Evolutionary conservation across 306 rosid species (phyloP), one percentile per base, ranked within the genome.

Genomic region (Castanopsis chinensis): DNA sequence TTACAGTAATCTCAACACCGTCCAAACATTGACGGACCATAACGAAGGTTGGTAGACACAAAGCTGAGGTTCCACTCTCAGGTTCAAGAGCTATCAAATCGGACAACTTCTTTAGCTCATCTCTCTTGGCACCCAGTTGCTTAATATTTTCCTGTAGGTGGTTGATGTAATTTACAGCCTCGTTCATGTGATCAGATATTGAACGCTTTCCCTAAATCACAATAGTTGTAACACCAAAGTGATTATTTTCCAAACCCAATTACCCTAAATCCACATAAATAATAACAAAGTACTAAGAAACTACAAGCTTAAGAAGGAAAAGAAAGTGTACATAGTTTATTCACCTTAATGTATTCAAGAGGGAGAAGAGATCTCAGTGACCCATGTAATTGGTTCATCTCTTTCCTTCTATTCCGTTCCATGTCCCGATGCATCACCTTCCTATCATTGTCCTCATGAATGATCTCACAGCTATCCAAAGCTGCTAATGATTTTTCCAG

Each of bases 121-220:
- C 92, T 77, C 86, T 88, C 83, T 80, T 84, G 43, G 58, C 69
- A 23, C 58, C 58, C 57, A 89, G 84, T 21, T 71, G 88, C 71
- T 83, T 61, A 72, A 88, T 88, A 54, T 83, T 87, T 30, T 76
- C 75, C 72, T 83, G 84, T 61, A 79, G 45, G 52, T 92, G 82
- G 13, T 86, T 87, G 73, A 92, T 90, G 51, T 94, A 89, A 53
- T 79, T 87, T 69, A 83, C 90, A 49, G 97, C 92, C 86, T 80
- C 93, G 7, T 81, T 84, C 75, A 90, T 73, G 73, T 89, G 89
- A 73, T 93, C 96, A 0, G 90, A 83, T 61, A 81, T 72, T 21
- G 97, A 86, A 72, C 96, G 97, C 76, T 89, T 93, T 78, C 97
- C 98, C 98, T 93, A 83, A 77, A 76, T 80, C 25, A 18, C 71